These are phyloP conservation scores for Arachnopeziza araneosa DNA, from an alignment of 2,329 filamentous ascomycete genomes.

Conservation along the genomic window DNA sequence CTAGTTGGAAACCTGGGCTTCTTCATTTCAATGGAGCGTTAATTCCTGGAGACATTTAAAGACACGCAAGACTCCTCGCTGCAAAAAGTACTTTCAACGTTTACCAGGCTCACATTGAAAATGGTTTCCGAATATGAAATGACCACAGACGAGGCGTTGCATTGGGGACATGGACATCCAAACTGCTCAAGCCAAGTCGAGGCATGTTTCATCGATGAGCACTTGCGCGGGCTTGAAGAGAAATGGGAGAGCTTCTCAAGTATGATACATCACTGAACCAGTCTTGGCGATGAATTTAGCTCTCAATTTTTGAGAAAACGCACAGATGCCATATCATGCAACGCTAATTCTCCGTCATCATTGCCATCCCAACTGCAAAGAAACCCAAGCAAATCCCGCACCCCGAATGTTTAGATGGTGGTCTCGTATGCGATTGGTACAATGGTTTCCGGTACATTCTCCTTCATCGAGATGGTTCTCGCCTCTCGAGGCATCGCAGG, in stretches of 20 bases:
- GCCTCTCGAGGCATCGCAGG: conserved; percentile 74
- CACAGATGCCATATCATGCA: conserved; percentile 30
- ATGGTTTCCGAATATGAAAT: neutral
- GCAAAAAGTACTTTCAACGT: neutral
- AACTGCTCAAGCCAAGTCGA: neutral
- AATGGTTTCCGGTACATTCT: conserved; percentile 86
- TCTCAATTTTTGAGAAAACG: conserved; percentile 29
- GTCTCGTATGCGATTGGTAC: conserved; percentile 95
- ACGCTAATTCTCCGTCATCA: conserved; percentile 22
- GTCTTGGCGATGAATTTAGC: conserved; percentile 22
- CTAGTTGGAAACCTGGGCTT: too few relatives aligned
- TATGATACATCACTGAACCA: conserved; percentile 17
- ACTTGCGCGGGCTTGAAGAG: conserved; percentile 26
- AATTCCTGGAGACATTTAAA: neutral
- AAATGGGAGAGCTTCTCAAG: conserved; percentile 22
- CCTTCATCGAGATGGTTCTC: conserved; percentile 71
- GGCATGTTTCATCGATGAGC: conserved; percentile 20
- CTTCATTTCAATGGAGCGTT: too few relatives aligned
- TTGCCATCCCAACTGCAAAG: conserved; percentile 28
- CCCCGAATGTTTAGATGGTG: conserved; percentile 64
- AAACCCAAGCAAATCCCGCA: conserved; percentile 29
- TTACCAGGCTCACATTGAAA: neutral
- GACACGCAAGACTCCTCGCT: neutral
- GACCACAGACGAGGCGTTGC: neutral
- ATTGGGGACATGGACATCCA: neutral